phyloP scores from a whole-genome alignment of 306 rosid genomes.

The Trichosanthes cucumerina region DNA sequence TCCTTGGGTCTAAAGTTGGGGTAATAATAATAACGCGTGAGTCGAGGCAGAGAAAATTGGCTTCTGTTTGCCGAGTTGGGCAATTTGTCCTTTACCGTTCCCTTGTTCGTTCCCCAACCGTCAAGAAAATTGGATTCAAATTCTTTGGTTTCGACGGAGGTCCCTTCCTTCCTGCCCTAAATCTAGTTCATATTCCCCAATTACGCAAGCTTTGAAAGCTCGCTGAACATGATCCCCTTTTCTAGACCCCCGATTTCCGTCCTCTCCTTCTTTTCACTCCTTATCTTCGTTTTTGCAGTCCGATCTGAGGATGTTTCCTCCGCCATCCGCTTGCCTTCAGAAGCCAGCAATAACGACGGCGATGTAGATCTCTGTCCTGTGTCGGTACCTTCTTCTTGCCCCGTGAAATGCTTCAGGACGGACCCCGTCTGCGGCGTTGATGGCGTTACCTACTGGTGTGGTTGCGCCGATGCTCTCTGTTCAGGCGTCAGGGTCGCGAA shows the following conservation, averaged over 20 bases:
- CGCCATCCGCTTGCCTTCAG: slow-evolving; percentile 33
- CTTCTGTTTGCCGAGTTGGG: background rate
- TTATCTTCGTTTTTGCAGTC: slow-evolving; percentile 20
- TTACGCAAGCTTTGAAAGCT: slow-evolving; percentile 17
- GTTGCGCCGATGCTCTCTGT: slow-evolving; percentile 75
- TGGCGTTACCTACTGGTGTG: slow-evolving; percentile 92
- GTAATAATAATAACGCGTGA: no score
- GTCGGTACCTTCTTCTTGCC: slow-evolving; percentile 31
- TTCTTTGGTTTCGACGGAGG: no score
- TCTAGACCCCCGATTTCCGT: slow-evolving; percentile 12
- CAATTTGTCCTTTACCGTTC: background rate
- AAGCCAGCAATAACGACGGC: background rate
- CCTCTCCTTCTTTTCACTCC: slow-evolving; percentile 1
- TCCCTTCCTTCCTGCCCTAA: slow-evolving; percentile 6
- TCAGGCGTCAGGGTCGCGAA: slow-evolving; percentile 55
- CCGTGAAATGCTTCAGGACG: slow-evolving; percentile 66
- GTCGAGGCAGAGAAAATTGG: no score
- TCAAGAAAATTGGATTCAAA: background rate
- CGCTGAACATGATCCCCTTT: slow-evolving; percentile 31
- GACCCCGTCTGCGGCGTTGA: slow-evolving; percentile 85
- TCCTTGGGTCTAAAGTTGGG: no score
- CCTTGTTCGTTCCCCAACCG: background rate
- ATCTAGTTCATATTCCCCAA: background rate
- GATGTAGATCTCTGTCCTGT: slow-evolving; percentile 28
- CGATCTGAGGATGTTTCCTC: slow-evolving; percentile 20